Percentiles rank a stretch among this genome's conserved stretches.
These are phyloP conservation scores for Boletus mariae DNA, from an alignment of 1,284 basidiomycete species.

Conservation along the genomic window DNA sequence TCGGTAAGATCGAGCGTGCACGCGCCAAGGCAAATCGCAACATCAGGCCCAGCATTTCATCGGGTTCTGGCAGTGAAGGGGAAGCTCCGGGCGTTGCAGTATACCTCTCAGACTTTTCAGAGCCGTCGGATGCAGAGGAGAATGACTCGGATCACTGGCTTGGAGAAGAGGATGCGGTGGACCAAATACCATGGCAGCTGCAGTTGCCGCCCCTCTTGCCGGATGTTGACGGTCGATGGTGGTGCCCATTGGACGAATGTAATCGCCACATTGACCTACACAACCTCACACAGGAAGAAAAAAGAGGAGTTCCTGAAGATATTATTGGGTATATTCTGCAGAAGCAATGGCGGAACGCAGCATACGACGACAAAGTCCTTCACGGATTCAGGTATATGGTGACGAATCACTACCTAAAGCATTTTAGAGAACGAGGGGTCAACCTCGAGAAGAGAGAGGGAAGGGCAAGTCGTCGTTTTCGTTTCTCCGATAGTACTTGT, in stretches of 20 bases:
- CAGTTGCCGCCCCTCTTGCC: conserved; percentile 34
- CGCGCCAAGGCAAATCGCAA: conserved; percentile 16
- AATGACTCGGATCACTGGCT: conserved; percentile 33
- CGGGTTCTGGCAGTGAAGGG: conserved; percentile 25
- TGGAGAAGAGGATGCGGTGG: conserved; percentile 8
- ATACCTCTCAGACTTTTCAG: conserved; percentile 53
- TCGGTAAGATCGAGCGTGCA: conserved; percentile 27
- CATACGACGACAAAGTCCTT: conserved; percentile 29
- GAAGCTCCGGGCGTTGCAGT: conserved; percentile 22
- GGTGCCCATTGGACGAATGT: conserved; percentile 27
- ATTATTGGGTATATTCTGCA: conserved; percentile 22
- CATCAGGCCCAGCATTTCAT: conserved; percentile 7
- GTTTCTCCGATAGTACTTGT: background rate
- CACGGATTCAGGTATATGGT: conserved; percentile 30
- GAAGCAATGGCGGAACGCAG: conserved; percentile 31
- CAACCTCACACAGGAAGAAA: conserved; percentile 21
- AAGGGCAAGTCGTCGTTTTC: conserved; percentile 14
- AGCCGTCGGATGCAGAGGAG: conserved; percentile 39
- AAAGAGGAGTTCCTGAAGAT: conserved; percentile 12
- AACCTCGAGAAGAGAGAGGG: conserved; percentile 11
- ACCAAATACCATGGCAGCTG: conserved; percentile 31
- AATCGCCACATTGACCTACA: conserved; percentile 24
- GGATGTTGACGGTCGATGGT: conserved; percentile 33
- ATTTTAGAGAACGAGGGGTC: conserved; percentile 27
- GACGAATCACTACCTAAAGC: conserved; percentile 33